A percentile compares a stretch with the other conserved stretches of the same genome.
phyloP scores from a whole-genome alignment of 2,329 filamentous ascomycete genomes.

The Cladosporium sp. region DNA sequence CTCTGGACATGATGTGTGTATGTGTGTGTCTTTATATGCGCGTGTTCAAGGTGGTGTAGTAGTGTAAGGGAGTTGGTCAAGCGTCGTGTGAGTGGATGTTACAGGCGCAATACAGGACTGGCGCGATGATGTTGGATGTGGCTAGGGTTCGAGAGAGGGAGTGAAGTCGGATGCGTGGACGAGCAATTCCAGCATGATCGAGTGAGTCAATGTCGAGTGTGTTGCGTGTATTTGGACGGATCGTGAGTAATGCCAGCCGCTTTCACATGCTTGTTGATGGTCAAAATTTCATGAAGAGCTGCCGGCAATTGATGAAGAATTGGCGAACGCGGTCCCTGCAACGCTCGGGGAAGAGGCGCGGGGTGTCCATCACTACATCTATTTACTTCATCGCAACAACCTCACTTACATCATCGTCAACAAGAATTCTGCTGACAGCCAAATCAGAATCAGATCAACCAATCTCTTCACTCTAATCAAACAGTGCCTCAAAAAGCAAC shows the following conservation, averaged over 20 bases:
- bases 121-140: background rate
- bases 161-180: background rate
- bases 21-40: background rate
- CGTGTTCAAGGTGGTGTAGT: background rate
- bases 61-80: no score
- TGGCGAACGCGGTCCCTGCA: background rate
- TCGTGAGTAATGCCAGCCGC: background rate
- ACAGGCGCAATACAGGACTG: no score
- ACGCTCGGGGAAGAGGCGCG: background rate
- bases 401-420: no score
- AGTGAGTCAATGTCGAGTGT: background rate
- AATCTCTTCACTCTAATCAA: no score
- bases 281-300: slow-evolving; percentile 1
- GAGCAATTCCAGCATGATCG: slow-evolving; percentile 5
- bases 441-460: no score
- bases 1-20: slow-evolving; percentile 5
- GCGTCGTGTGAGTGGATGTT: no score
- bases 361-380: background rate
- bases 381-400: no score
- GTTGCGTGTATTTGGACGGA: background rate
- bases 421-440: no score
- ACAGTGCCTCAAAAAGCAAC: no score
- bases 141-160: background rate
- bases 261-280: slow-evolving; percentile 10
- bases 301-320: background rate